These are phyloP conservation scores for Clavulina sp. DNA, from an alignment of 768 basidiomycete genomes.

Conservation along the genomic window DNA sequence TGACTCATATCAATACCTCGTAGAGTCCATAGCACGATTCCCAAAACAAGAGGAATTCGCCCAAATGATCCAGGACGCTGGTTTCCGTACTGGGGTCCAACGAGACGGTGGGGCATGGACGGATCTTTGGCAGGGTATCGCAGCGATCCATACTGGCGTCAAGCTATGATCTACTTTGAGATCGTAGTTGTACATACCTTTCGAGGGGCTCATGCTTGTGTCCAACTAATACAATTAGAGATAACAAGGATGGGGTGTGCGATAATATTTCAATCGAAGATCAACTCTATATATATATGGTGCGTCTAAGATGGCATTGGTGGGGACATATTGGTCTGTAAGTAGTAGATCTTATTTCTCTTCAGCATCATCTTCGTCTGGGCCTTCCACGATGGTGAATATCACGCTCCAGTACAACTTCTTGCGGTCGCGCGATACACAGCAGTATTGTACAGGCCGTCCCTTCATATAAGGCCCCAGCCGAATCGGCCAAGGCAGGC, in stretches of 20 bases:
- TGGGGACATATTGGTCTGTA: too few relatives aligned
- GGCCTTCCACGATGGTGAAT: background rate
- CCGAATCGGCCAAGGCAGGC: background rate
- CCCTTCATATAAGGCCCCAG: background rate
- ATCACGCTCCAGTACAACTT: background rate
- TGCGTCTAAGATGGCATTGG: too few relatives aligned
- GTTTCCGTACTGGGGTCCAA: conserved; percentile 49
- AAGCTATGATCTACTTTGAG: conserved; percentile 30
- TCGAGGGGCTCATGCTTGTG: too few relatives aligned
- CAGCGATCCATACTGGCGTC: conserved; percentile 68
- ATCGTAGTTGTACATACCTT: too few relatives aligned
- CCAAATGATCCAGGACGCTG: conserved; percentile 71
- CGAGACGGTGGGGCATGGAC: conserved; percentile 69
- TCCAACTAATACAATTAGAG: too few relatives aligned
- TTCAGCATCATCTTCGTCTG: background rate
- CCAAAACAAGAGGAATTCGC: conserved; percentile 79
- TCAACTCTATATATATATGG: too few relatives aligned
- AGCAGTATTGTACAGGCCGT: background rate
- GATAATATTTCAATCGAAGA: too few relatives aligned
- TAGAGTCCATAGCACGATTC: conserved; percentile 92
- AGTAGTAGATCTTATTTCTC: too few relatives aligned
- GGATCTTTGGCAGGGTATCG: conserved; percentile 76
- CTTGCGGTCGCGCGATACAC: background rate
- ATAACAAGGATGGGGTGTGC: too few relatives aligned
- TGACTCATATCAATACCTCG: conserved; percentile 90